These are phyloP conservation scores for Pisolithus orientalis DNA, from an alignment of 768 basidiomycete species.

Conservation along the genomic window DNA sequence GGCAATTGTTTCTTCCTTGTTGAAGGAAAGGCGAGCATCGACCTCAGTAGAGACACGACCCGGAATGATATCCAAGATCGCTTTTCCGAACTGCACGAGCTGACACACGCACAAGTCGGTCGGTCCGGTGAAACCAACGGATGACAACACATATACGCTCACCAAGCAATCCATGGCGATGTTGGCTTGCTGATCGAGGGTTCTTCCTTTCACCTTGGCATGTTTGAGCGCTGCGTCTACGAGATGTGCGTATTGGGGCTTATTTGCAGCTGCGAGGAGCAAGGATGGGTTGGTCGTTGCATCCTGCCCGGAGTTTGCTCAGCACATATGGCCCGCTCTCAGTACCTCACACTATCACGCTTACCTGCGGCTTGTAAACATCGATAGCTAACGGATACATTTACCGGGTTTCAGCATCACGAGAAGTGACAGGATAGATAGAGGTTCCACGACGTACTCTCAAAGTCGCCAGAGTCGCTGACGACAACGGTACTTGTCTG, in stretches of 20 bases:
- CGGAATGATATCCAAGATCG: slow-evolving; percentile 87
- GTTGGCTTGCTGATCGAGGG: slow-evolving; percentile 66
- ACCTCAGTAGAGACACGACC: slow-evolving; percentile 98
- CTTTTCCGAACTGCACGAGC: slow-evolving; percentile 94
- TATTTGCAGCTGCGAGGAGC: slow-evolving; percentile 86
- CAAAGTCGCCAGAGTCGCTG: slow-evolving; percentile 93
- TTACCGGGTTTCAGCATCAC: slow-evolving; percentile 15
- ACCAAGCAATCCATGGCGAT: slow-evolving; percentile 83
- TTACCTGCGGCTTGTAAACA: slow-evolving; percentile 87
- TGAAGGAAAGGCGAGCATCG: slow-evolving; percentile 92
- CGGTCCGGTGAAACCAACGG: neutral
- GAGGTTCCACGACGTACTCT: slow-evolving; percentile 38
- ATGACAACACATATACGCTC: slow-evolving; percentile 18
- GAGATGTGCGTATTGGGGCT: slow-evolving; percentile 73
- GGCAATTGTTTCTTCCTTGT: slow-evolving; percentile 80
- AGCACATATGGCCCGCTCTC: neutral
- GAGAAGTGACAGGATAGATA: slow-evolving; percentile 4
- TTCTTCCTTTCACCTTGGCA: slow-evolving; percentile 73
- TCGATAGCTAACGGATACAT: slow-evolving; percentile 59
- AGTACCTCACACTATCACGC: neutral
- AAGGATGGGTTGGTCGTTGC: slow-evolving; percentile 95
- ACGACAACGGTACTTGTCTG: slow-evolving; percentile 89
- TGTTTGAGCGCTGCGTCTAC: slow-evolving; percentile 66
- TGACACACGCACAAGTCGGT: slow-evolving; percentile 22
- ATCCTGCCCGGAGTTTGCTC: slow-evolving; percentile 44